A percentile compares a stretch with the other conserved stretches of the same genome.
Evolutionary conservation across 2,329 filamentous ascomycete species (phyloP).

Genomic region (Colletotrichum chlorophyti): DNA sequence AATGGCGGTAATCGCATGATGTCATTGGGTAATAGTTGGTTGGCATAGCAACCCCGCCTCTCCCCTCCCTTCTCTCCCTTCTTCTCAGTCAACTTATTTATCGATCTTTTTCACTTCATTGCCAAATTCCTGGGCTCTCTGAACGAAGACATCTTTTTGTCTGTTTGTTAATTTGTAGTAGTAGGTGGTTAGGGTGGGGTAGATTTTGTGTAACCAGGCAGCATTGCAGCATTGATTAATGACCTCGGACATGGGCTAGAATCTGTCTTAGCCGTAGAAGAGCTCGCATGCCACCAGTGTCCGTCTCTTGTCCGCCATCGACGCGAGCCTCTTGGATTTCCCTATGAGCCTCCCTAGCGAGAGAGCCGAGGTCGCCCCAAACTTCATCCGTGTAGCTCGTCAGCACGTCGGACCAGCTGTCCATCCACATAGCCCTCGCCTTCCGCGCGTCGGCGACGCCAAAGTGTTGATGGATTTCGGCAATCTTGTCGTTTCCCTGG

Average conservation of each 20-base stretch:
- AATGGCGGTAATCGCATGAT: constrained; percentile 13
- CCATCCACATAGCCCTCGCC: constrained; percentile 54
- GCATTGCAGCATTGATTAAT: neutral
- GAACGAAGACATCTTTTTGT: no score
- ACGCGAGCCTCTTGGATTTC: constrained; percentile 54
- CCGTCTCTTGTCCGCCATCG: neutral
- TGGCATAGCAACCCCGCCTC: constrained; percentile 24
- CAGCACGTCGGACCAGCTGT: constrained; percentile 63
- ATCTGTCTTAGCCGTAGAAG: constrained; percentile 44
- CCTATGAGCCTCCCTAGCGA: constrained; percentile 61
- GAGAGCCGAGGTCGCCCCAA: constrained; percentile 67
- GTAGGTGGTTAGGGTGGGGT: no score
- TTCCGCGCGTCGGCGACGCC: constrained; percentile 47
- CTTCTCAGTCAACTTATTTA: no score
- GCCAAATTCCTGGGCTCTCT: no score
- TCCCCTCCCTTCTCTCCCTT: no score
- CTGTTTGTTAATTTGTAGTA: no score
- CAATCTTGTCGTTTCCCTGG: constrained; percentile 19
- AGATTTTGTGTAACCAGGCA: no score
- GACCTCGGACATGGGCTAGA: constrained; percentile 44
- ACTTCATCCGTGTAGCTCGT: constrained; percentile 69
- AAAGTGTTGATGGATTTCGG: constrained; percentile 35
- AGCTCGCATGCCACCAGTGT: constrained; percentile 34
- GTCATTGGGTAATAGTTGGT: constrained; percentile 21
- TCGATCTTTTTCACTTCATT: no score